Evolutionary conservation across 208 protist genomes (phyloP).

Genomic region (Lotmaria passim): DNA sequence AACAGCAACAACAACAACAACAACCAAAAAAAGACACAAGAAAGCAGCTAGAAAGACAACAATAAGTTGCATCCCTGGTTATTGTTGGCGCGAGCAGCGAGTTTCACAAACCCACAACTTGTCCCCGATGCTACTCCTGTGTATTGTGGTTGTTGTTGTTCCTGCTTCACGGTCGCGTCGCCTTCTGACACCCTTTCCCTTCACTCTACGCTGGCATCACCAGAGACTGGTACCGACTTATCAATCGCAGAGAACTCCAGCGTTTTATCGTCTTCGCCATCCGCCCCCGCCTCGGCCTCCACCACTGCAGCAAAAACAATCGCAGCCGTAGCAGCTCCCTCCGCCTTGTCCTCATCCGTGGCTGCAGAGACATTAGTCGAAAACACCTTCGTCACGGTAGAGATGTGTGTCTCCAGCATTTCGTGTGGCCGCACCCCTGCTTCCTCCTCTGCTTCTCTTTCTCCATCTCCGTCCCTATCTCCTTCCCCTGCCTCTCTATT

Average conservation of each 20-base stretch:
- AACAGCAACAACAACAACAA: no score
- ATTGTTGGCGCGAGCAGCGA: no score
- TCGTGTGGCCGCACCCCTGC: background rate
- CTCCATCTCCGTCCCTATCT: background rate
- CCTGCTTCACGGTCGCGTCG: background rate
- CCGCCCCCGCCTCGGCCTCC: no score
- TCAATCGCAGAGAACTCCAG: background rate
- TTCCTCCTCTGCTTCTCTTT: background rate
- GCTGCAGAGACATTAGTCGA: background rate
- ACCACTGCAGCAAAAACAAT: background rate
- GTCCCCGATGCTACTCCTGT: background rate
- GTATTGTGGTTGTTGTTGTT: background rate
- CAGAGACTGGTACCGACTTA: background rate
- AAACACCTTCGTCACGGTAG: background rate
- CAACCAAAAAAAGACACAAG: background rate
- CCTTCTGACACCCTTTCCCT: background rate
- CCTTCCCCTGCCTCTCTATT: background rate
- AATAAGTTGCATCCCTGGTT: no score
- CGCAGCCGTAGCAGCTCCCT: background rate
- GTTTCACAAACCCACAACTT: no score
- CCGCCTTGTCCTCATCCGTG: background rate
- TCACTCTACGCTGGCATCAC: background rate
- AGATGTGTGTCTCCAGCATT: background rate
- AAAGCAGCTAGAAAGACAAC: background rate
- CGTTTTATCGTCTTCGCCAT: no score